A percentile compares a stretch with the other conserved stretches of the same genome.
Conservation (phyloP, 1,284 basidiomycete genomes). For the Phaffia rhodozyma region DNA sequence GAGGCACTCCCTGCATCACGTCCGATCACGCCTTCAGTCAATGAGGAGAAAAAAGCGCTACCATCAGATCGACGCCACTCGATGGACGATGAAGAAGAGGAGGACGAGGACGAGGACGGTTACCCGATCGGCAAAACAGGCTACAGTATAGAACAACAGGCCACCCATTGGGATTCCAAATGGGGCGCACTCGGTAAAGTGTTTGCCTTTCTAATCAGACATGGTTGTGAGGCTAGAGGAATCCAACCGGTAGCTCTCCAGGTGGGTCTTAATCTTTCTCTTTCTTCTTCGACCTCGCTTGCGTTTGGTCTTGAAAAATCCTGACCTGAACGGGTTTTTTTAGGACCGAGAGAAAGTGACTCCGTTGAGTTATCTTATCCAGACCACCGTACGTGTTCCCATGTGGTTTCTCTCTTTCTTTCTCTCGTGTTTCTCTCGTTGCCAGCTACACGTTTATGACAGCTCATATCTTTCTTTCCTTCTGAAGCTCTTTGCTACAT, state of each 20-base stretch:
- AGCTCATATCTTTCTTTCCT: too few relatives aligned
- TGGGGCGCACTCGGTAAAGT: conserved; percentile 13
- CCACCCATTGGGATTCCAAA: neutral
- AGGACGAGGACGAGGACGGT: too few relatives aligned
- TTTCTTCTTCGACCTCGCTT: neutral
- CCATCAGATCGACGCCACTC: too few relatives aligned
- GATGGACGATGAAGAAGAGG: too few relatives aligned
- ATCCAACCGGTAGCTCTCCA: conserved; percentile 12
- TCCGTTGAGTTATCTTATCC: conserved; percentile 4
- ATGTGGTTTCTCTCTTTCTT: too few relatives aligned
- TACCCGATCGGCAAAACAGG: too few relatives aligned
- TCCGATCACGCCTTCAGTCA: too few relatives aligned
- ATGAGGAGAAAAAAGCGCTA: too few relatives aligned
- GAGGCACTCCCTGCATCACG: too few relatives aligned
- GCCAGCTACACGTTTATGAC: too few relatives aligned
- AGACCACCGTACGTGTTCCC: neutral
- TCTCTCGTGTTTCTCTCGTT: too few relatives aligned
- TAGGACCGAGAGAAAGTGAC: conserved; percentile 10
- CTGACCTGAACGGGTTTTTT: neutral
- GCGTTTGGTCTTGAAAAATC: neutral
- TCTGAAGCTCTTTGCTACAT: conserved; percentile 2
- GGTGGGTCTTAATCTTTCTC: neutral
- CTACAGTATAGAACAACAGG: neutral
- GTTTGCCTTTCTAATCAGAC: conserved; percentile 2
- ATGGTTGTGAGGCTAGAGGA: conserved; percentile 16